A percentile compares a stretch with the other conserved stretches of the same genome.
Conservation (phyloP, 305 asterid species). For the Striga hermonthica region DNA sequence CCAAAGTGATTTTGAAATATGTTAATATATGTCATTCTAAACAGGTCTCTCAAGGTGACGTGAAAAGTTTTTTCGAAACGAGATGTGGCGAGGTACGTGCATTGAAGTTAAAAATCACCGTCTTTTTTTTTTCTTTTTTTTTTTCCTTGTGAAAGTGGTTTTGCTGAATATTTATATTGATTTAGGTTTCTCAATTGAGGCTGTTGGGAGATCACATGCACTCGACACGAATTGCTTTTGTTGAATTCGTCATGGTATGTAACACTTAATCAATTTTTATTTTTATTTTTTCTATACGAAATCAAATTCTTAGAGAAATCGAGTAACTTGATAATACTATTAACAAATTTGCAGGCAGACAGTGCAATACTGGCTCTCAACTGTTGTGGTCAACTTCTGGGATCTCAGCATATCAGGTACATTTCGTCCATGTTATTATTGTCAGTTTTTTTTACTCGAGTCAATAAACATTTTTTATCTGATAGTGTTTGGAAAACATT, state of each 20-base stretch:
- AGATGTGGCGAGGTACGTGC: conserved; percentile 81
- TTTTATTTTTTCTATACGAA: background rate
- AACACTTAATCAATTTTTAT: background rate
- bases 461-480: background rate
- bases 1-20: conserved; percentile 5
- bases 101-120: background rate
- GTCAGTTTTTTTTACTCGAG: background rate
- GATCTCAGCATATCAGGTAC: conserved; percentile 83
- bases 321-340: too few species aligned
- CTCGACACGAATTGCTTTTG: conserved; percentile 87
- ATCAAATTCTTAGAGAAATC: background rate
- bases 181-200: conserved; percentile 91
- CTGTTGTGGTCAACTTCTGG: conserved; percentile 81
- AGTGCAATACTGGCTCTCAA: conserved; percentile 86
- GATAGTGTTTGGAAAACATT: conserved; percentile 9
- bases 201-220: conserved; percentile 93
- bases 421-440: background rate
- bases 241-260: conserved; percentile 73
- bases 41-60: conserved; percentile 79
- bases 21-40: conserved; percentile 14
- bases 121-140: conserved; percentile 5
- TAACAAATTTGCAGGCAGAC: conserved; percentile 61
- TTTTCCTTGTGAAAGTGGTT: conserved; percentile 25
- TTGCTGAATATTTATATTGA: conserved; percentile 5
- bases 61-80: conserved; percentile 74